These are phyloP conservation scores for Quercus tomentella DNA, from an alignment of 331 rosid genomes.

Conservation along the genomic window DNA sequence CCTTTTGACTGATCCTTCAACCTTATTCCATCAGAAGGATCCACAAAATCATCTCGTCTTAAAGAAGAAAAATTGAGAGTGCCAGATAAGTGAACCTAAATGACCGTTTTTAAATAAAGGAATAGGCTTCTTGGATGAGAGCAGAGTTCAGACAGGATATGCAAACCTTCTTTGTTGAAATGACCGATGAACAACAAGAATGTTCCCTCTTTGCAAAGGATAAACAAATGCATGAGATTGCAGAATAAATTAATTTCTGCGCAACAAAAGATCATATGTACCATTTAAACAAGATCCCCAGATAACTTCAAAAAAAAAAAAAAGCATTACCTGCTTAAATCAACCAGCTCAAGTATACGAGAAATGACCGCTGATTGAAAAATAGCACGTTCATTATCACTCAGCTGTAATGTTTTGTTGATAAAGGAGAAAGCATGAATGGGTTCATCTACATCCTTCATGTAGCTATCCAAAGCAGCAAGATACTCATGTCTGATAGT, in stretches of 20 bases:
- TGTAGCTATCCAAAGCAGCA: constrained; percentile 87
- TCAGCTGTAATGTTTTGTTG: constrained; percentile 51
- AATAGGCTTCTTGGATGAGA: constrained; percentile 78
- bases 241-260: constrained; percentile 4
- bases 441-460: constrained; percentile 82
- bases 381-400: constrained; percentile 37
- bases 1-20: constrained; percentile 52
- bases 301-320: neutral
- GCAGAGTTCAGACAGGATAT: constrained; percentile 60
- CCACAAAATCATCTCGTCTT: constrained; percentile 39
- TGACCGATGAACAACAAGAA: constrained; percentile 69
- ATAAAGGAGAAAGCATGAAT: constrained; percentile 86
- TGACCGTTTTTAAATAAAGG: constrained; percentile 80
- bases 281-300: neutral
- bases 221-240: constrained; percentile 12
- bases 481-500: constrained; percentile 60
- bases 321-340: constrained; percentile 62
- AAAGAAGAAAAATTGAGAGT: constrained; percentile 60
- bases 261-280: neutral
- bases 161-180: constrained; percentile 62
- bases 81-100: constrained; percentile 89
- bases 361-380: constrained; percentile 65
- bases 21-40: constrained; percentile 31
- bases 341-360: constrained; percentile 69
- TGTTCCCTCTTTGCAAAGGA: constrained; percentile 61